Evolutionary conservation across 2,329 filamentous ascomycete species (phyloP).

Genomic region (Penicillium sp.): DNA sequence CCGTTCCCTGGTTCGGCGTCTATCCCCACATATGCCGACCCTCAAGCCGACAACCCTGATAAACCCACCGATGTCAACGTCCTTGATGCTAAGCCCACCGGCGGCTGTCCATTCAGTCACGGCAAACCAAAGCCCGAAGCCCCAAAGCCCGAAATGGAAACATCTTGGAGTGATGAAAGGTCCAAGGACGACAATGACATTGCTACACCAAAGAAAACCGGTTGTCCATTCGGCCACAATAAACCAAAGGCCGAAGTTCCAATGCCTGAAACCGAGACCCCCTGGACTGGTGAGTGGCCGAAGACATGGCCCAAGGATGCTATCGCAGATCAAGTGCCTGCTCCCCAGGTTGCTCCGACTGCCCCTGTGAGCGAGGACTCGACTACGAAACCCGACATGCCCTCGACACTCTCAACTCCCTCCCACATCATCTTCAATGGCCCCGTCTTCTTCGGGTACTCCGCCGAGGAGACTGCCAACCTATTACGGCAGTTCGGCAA

Average conservation of each 20-base stretch:
- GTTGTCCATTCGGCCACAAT: constrained; percentile 13
- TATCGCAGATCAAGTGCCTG: not conserved
- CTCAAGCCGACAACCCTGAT: constrained; percentile 18
- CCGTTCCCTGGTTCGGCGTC: constrained; percentile 27
- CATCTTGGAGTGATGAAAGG: constrained; percentile 9
- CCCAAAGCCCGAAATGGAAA: constrained; percentile 10
- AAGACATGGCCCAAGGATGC: constrained; percentile 1
- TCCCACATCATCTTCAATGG: constrained; percentile 86
- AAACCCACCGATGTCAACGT: constrained; percentile 13
- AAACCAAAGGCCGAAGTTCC: constrained; percentile 1
- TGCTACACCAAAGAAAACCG: not conserved
- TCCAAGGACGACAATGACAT: not conserved
- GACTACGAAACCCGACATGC: constrained; percentile 9
- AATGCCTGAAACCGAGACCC: not conserved
- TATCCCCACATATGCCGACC: constrained; percentile 19
- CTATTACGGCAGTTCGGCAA: constrained; percentile 63
- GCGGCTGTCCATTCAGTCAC: constrained; percentile 40
- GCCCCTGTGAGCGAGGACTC: constrained; percentile 10
- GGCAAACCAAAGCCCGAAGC: constrained; percentile 21
- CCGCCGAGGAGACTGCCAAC: constrained; percentile 75
- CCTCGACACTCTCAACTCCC: constrained; percentile 17
- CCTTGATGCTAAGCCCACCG: constrained; percentile 23
- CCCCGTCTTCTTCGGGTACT: constrained; percentile 90
- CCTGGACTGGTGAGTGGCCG: not conserved
- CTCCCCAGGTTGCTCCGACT: not conserved